Conservation (phyloP, 2,329 filamentous ascomycete species). For the Trichoderma koningii region DNA sequence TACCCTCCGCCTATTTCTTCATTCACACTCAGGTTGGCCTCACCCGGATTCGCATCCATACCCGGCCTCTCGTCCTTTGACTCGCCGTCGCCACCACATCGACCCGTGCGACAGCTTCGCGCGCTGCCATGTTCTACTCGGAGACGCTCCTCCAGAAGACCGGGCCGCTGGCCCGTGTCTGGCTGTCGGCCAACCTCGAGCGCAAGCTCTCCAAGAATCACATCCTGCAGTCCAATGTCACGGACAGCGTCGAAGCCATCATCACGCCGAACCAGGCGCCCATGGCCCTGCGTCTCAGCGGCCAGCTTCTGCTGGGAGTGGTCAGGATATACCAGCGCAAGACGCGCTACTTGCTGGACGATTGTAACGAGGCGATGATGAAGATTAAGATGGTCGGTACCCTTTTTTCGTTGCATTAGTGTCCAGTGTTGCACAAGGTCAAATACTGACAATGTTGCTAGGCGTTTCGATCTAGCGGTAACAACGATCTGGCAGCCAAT, state of each 20-base stretch:
- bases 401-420: not conserved
- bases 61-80: not conserved
- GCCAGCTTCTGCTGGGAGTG: slow-evolving; percentile 90
- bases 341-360: slow-evolving; percentile 91
- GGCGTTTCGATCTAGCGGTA: slow-evolving; percentile 92
- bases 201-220: slow-evolving; percentile 98
- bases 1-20: not conserved
- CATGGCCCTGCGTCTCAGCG: slow-evolving; percentile 90
- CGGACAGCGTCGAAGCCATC: slow-evolving; percentile 92
- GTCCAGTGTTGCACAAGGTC: too few relatives aligned
- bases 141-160: slow-evolving; percentile 95
- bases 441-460: slow-evolving; percentile 46
- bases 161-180: slow-evolving; percentile 94
- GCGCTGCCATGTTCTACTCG: slow-evolving; percentile 84
- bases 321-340: slow-evolving; percentile 98
- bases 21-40: not conserved
- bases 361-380: slow-evolving; percentile 95
- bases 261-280: slow-evolving; percentile 91
- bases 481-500: slow-evolving; percentile 89
- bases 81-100: not conserved
- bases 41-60: not conserved
- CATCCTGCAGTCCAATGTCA: slow-evolving; percentile 90
- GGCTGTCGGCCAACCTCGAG: slow-evolving; percentile 97
- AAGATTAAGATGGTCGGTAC: slow-evolving; percentile 93
- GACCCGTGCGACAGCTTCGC: slow-evolving; percentile 36